Evolutionary conservation across 164 flowering plant species (phyloP).

Genomic region (Liquidambar formosana): DNA sequence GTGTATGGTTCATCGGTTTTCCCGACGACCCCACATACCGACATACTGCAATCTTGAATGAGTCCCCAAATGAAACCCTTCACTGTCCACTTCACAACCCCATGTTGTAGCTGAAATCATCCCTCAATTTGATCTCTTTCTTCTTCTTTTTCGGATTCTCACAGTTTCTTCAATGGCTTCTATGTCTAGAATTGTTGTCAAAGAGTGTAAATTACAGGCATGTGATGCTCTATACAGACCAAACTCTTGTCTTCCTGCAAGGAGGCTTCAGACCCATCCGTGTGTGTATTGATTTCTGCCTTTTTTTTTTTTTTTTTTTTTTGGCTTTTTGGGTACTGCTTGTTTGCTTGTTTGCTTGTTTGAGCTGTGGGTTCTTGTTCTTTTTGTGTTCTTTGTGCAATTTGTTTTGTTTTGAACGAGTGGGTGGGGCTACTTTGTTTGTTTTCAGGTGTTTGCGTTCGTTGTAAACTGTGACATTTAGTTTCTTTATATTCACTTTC

Average conservation of each 20-base stretch:
- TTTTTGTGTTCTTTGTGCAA: neutral
- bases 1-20: no score
- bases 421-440: constrained; percentile 9
- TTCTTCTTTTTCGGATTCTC: no score
- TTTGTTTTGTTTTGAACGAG: neutral
- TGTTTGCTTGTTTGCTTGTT: constrained; percentile 1
- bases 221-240: constrained; percentile 22
- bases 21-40: no score
- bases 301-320: neutral
- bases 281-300: constrained; percentile 30
- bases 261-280: constrained; percentile 27
- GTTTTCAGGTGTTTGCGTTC: no score
- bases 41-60: no score
- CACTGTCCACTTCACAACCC: no score
- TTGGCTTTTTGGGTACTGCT: neutral
- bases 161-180: constrained; percentile 43
- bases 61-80: no score
- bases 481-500: neutral
- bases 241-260: constrained; percentile 14
- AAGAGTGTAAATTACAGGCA: constrained; percentile 28
- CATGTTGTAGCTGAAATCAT: no score
- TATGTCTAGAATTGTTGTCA: constrained; percentile 39
- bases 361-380: constrained; percentile 5
- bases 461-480: neutral
- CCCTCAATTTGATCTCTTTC: no score